phyloP scores from a whole-genome alignment of 2,329 filamentous ascomycete species.

The Exophiala calicioides region DNA sequence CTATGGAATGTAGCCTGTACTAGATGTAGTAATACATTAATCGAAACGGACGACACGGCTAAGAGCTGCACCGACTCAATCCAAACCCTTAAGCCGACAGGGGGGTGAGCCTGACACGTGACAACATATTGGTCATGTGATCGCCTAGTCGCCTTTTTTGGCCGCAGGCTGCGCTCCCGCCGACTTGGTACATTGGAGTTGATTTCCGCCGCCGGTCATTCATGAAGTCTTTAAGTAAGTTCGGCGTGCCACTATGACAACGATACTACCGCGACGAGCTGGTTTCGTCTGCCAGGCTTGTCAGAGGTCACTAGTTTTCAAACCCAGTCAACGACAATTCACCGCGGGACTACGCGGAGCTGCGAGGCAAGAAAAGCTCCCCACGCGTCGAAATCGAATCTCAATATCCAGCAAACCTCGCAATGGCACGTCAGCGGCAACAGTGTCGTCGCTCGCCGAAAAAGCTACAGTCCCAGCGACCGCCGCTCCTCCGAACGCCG shows the following conservation, averaged over 20 bases:
- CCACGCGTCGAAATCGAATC: slow-evolving; percentile 9
- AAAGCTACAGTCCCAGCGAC: not conserved
- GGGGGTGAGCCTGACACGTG: too few relatives aligned
- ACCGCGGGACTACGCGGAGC: slow-evolving; percentile 10
- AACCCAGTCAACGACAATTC: slow-evolving; percentile 13
- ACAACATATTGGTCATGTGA: too few relatives aligned
- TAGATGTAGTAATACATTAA: too few relatives aligned
- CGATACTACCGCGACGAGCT: slow-evolving; percentile 19
- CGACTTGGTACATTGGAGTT: too few relatives aligned
- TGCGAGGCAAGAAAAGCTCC: slow-evolving; percentile 5
- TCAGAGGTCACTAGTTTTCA: slow-evolving; percentile 12
- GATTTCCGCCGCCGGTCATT: too few relatives aligned
- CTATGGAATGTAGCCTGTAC: too few relatives aligned
- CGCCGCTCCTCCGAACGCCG: not conserved
- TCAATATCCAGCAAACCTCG: slow-evolving; percentile 1
- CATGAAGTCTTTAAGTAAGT: too few relatives aligned
- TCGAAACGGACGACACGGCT: too few relatives aligned
- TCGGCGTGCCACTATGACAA: slow-evolving; percentile 19
- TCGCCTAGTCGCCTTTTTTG: too few relatives aligned
- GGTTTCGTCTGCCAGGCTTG: slow-evolving; percentile 25
- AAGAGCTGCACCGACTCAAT: too few relatives aligned
- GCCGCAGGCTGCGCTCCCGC: too few relatives aligned
- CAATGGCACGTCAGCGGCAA: not conserved
- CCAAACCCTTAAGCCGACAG: too few relatives aligned
- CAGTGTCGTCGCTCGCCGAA: slow-evolving; percentile 2